Evolutionary conservation across 2,329 filamentous ascomycete species (phyloP).

Genomic region (Sclerotinia borealis): DNA sequence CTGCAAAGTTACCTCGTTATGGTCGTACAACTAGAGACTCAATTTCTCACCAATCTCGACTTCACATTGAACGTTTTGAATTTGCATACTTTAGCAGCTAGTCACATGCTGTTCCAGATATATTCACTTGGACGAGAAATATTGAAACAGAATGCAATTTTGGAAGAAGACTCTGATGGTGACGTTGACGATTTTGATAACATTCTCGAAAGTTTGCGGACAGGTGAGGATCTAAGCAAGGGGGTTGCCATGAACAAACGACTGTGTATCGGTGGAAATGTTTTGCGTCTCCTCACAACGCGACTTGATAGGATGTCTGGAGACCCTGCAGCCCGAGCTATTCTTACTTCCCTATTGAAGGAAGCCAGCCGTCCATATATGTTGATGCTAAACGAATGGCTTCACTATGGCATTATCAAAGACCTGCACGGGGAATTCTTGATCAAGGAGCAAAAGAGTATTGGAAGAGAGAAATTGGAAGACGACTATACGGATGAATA

Average conservation of each 20-base stretch:
- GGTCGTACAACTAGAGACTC: constrained; percentile 90
- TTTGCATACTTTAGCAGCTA: constrained; percentile 84
- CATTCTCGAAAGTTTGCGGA: constrained; percentile 81
- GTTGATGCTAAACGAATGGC: constrained; percentile 97
- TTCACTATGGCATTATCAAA: constrained; percentile 91
- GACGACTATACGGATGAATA: constrained; percentile 99
- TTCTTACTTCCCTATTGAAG: constrained; percentile 74
- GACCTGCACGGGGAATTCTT: constrained; percentile 93
- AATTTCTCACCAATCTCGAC: constrained; percentile 77
- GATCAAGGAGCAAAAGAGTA: constrained; percentile 93
- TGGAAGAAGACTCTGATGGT: constrained; percentile 64
- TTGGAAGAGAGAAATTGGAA: constrained; percentile 81
- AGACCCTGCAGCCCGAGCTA: constrained; percentile 77
- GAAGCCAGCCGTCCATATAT: constrained; percentile 94
- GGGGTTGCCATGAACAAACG: constrained; percentile 79
- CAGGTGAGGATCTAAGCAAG: constrained; percentile 74
- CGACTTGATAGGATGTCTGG: constrained; percentile 85
- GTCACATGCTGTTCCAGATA: constrained; percentile 84
- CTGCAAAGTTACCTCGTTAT: constrained; percentile 90
- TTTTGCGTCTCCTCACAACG: constrained; percentile 78
- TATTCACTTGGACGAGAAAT: constrained; percentile 84
- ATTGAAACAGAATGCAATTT: constrained; percentile 78
- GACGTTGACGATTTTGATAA: constrained; percentile 76
- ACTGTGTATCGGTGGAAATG: constrained; percentile 89
- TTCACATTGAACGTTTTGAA: constrained; percentile 96